Evolutionary conservation across 2,329 filamentous ascomycete species (phyloP).

Genomic region (Exophiala phaeomuriformis): DNA sequence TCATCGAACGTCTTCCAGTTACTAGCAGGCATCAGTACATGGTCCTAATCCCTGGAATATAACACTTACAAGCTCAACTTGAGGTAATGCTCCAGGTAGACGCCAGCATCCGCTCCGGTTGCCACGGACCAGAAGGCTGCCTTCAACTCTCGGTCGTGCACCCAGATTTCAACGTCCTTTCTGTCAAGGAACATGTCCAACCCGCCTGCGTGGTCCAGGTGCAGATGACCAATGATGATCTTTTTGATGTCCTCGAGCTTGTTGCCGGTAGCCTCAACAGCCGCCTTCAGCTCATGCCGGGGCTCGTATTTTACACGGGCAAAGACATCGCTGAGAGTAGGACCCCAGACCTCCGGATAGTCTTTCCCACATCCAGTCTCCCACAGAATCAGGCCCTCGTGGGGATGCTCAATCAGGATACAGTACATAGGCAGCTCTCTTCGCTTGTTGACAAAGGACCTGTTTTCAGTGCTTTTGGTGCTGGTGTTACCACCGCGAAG

Average conservation of each 20-base stretch:
- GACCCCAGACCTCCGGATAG: slow-evolving; percentile 26
- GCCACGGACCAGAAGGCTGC: slow-evolving; percentile 25
- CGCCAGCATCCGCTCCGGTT: slow-evolving; percentile 24
- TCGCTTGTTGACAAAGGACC: slow-evolving; percentile 61
- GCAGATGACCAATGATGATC: slow-evolving; percentile 27
- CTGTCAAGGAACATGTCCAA: slow-evolving; percentile 24
- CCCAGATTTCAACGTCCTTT: slow-evolving; percentile 25
- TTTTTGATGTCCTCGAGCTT: slow-evolving; percentile 27
- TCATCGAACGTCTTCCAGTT: slow-evolving; percentile 28
- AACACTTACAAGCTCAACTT: slow-evolving; percentile 24
- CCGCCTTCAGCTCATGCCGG: slow-evolving; percentile 22
- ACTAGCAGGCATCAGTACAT: slow-evolving; percentile 7
- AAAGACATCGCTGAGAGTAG: slow-evolving; percentile 22
- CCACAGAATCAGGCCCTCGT: slow-evolving; percentile 27
- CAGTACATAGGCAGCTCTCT: slow-evolving; percentile 68
- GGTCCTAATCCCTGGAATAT: background rate
- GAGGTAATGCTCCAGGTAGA: slow-evolving; percentile 27
- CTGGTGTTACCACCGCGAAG: slow-evolving; percentile 24
- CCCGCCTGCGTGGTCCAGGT: slow-evolving; percentile 26
- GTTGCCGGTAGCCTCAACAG: slow-evolving; percentile 26
- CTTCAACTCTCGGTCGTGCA: slow-evolving; percentile 23
- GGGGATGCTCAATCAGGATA: slow-evolving; percentile 25
- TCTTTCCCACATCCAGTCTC: slow-evolving; percentile 27
- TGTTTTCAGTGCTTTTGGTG: slow-evolving; percentile 20
- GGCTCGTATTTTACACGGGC: slow-evolving; percentile 23